Evolutionary conservation across 768 basidiomycete genomes (phyloP).

Genomic region (Obba rivulosa): DNA sequence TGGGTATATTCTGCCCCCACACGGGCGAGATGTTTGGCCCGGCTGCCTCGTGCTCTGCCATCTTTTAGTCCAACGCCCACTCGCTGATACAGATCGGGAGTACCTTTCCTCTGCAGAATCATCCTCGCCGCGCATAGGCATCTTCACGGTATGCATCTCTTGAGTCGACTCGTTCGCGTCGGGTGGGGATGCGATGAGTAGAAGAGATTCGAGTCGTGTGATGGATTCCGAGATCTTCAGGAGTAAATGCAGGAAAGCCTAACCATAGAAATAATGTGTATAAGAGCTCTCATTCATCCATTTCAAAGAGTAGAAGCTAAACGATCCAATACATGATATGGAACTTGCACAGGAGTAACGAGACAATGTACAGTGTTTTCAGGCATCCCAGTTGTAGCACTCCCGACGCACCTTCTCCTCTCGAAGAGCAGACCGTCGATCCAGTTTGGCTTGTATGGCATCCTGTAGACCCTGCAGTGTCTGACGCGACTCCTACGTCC

Average conservation of each 20-base stretch:
- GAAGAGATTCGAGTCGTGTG: constrained; percentile 78
- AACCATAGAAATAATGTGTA: neutral
- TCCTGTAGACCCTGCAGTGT: constrained; percentile 65
- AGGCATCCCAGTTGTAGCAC: no score
- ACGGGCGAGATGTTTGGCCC: constrained; percentile 75
- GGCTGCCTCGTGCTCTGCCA: constrained; percentile 50
- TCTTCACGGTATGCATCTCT: constrained; percentile 29
- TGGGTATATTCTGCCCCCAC: constrained; percentile 92
- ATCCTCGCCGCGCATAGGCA: constrained; percentile 29
- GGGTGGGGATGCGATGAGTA: constrained; percentile 58
- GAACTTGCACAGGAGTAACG: no score
- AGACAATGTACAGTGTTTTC: no score
- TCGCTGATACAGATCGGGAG: constrained; percentile 26
- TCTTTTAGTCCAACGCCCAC: neutral
- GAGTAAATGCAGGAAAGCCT: constrained; percentile 83
- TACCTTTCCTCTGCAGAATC: constrained; percentile 39
- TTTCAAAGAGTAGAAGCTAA: neutral
- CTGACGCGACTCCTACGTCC: constrained; percentile 49
- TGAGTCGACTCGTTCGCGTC: constrained; percentile 34
- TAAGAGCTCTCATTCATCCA: no score
- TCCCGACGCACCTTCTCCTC: constrained; percentile 83
- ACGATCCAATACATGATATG: neutral
- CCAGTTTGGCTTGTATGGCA: constrained; percentile 73
- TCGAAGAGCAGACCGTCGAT: constrained; percentile 66
- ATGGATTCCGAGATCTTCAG: constrained; percentile 92